Conservation (phyloP, 371 early-diverging fungal genomes). For the Mucor plumbeus region DNA sequence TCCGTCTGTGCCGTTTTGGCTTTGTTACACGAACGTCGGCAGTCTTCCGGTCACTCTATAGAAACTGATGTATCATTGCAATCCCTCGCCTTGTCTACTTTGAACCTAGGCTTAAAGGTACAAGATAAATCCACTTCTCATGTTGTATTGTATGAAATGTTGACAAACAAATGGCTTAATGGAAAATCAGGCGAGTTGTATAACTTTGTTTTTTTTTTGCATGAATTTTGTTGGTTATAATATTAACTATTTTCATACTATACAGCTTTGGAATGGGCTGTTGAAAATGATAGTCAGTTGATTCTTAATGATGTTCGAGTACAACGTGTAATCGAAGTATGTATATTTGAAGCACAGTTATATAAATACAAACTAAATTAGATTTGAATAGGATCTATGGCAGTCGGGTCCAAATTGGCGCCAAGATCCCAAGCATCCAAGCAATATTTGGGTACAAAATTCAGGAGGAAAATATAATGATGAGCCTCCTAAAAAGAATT, state of each 20-base stretch:
- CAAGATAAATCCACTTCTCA: slow-evolving; percentile 24
- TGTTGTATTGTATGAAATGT: slow-evolving; percentile 36
- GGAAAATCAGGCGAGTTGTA: slow-evolving; percentile 35
- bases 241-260: no score
- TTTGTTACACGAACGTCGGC: slow-evolving; percentile 39
- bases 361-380: neutral
- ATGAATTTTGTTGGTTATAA: no score
- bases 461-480: neutral
- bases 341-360: neutral
- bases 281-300: slow-evolving; percentile 42
- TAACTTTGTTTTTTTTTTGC: no score
- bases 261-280: slow-evolving; percentile 46
- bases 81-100: slow-evolving; percentile 37
- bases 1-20: slow-evolving; percentile 50
- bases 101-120: slow-evolving; percentile 37
- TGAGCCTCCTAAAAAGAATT: slow-evolving; percentile 3
- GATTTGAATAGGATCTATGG: slow-evolving; percentile 33
- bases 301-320: slow-evolving; percentile 41
- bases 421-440: slow-evolving; percentile 37
- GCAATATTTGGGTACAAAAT: slow-evolving; percentile 27
- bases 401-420: slow-evolving; percentile 36
- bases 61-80: slow-evolving; percentile 36
- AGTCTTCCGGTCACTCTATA: slow-evolving; percentile 20
- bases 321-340: slow-evolving; percentile 36
- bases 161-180: slow-evolving; percentile 39